phyloP scores from a whole-genome alignment of 2,329 filamentous ascomycete genomes.

The Botrytis sinoallii region DNA sequence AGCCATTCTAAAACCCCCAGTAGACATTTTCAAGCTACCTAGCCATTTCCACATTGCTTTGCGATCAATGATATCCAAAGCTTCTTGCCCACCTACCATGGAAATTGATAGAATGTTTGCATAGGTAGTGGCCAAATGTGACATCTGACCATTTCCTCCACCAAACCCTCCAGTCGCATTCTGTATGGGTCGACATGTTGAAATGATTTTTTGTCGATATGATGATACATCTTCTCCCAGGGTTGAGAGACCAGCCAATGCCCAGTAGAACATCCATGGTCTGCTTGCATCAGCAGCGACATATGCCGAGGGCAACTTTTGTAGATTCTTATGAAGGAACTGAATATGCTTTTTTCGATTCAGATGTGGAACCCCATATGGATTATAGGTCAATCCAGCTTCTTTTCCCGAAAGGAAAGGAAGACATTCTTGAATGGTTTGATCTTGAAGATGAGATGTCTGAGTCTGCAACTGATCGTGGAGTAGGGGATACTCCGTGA shows the following conservation, averaged over 20 bases:
- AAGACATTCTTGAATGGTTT: conserved; percentile 65
- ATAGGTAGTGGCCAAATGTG: conserved; percentile 87
- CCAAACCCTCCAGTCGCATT: conserved; percentile 84
- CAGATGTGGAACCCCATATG: conserved; percentile 71
- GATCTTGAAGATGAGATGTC: conserved; percentile 65
- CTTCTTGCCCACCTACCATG: conserved; percentile 71
- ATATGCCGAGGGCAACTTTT: conserved; percentile 65
- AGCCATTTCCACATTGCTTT: conserved; percentile 89
- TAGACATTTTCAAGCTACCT: conserved; percentile 76
- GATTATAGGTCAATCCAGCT: conserved; percentile 55
- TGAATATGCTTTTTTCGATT: conserved; percentile 58
- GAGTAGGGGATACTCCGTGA: conserved; percentile 58
- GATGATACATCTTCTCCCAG: conserved; percentile 68
- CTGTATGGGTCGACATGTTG: conserved; percentile 78
- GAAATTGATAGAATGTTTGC: conserved; percentile 75
- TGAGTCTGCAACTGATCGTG: conserved; percentile 63
- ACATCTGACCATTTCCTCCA: conserved; percentile 86
- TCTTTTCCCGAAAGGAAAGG: conserved; percentile 60
- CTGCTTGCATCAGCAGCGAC: conserved; percentile 78
- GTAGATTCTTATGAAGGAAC: conserved; percentile 60
- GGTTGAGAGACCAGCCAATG: conserved; percentile 68
- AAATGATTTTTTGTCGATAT: conserved; percentile 67
- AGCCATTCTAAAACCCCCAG: conserved; percentile 87
- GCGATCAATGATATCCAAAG: conserved; percentile 74
- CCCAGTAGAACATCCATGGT: conserved; percentile 96